Conservation (phyloP, 2,329 filamentous ascomycete genomes). For the Ophiostoma tasmaniense region DNA sequence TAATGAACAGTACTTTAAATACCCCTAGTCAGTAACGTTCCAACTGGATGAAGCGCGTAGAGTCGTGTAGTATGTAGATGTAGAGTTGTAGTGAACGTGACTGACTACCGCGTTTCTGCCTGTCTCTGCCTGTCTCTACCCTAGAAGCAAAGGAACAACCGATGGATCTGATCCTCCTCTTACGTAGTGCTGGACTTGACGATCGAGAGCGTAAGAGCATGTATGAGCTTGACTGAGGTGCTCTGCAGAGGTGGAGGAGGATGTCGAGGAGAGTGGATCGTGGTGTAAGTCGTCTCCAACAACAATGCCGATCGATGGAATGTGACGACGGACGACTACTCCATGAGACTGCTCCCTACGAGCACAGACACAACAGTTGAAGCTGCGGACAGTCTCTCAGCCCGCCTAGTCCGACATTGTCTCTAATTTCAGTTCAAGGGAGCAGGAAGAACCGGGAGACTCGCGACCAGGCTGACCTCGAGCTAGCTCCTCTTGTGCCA, state of each 20-base stretch:
- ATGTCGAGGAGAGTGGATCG: background rate
- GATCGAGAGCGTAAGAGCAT: background rate
- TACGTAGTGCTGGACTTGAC: background rate
- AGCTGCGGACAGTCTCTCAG: background rate
- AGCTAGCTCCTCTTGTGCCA: background rate
- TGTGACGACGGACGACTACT: background rate
- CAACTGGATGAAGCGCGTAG: background rate
- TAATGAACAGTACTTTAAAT: background rate
- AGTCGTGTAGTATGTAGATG: background rate
- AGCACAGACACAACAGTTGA: background rate
- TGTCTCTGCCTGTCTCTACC: background rate
- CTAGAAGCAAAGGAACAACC: background rate
- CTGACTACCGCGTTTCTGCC: background rate
- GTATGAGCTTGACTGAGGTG: background rate
- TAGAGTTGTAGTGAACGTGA: background rate
- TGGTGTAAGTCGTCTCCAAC: background rate
- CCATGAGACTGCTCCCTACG: background rate
- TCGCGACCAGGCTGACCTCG: background rate
- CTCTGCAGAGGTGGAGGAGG: background rate
- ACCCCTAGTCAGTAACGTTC: background rate
- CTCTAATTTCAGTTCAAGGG: background rate
- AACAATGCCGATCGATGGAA: background rate
- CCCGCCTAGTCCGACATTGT: background rate
- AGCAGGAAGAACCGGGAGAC: background rate
- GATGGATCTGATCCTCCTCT: background rate